phyloP scores from a whole-genome alignment of 1,284 basidiomycete species.

The Leccinum ponderosum region DNA sequence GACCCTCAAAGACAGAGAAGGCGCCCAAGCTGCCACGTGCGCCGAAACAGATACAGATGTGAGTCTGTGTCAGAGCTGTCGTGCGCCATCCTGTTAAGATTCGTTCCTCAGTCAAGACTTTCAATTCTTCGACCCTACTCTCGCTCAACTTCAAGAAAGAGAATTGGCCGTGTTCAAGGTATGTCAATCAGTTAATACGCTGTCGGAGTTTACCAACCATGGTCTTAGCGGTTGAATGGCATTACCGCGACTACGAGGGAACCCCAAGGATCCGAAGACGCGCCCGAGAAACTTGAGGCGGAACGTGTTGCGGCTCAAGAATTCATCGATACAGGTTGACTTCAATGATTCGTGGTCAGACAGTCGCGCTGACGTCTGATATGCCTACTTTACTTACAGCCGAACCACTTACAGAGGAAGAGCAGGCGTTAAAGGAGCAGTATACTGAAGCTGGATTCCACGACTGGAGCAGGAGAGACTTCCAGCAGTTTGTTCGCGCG shows the following conservation, averaged over 20 bases:
- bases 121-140: conserved; percentile 91
- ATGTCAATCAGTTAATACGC: background rate
- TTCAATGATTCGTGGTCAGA: background rate
- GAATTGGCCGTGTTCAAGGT: conserved; percentile 86
- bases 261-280: conserved; percentile 69
- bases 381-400: conserved; percentile 44
- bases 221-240: conserved; percentile 60
- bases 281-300: conserved; percentile 82
- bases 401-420: conserved; percentile 86
- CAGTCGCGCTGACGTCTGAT: background rate
- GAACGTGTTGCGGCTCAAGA: conserved; percentile 84
- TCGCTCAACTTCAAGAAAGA: conserved; percentile 85
- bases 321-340: conserved; percentile 77
- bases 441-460: conserved; percentile 83
- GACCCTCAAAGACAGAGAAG: conserved; percentile 80
- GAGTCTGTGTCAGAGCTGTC: conserved; percentile 29
- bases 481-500: conserved; percentile 87
- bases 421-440: conserved; percentile 77
- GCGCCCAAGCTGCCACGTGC: conserved; percentile 83
- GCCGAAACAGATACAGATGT: conserved; percentile 89
- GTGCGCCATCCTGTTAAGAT: background rate
- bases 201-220: background rate
- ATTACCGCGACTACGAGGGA: conserved; percentile 77
- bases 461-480: conserved; percentile 91
- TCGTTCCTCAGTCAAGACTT: conserved; percentile 78